A percentile compares a stretch with the other conserved stretches of the same genome.
Evolutionary conservation across 202 grass and related monocot genomes (phyloP).

Genomic region (Setaria italica): DNA sequence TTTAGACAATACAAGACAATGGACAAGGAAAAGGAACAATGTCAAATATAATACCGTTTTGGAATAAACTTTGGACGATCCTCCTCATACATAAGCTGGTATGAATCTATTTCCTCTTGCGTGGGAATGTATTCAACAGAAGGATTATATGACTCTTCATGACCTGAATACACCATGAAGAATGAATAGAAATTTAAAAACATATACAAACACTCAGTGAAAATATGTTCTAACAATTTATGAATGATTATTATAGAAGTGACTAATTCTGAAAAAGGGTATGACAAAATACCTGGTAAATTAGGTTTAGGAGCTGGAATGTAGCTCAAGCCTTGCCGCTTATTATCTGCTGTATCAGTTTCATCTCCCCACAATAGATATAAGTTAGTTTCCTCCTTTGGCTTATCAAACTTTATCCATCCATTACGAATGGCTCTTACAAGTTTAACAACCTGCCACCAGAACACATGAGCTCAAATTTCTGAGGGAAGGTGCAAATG

Average conservation of each 20-base stretch:
- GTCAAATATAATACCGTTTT: slow-evolving; percentile 53
- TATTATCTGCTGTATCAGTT: slow-evolving; percentile 72
- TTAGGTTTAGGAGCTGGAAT: slow-evolving; percentile 93
- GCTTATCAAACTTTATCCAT: slow-evolving; percentile 92
- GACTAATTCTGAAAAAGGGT: neutral
- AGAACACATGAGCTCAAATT: slow-evolving; percentile 22
- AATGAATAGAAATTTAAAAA: slow-evolving; percentile 23
- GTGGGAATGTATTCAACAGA: slow-evolving; percentile 96
- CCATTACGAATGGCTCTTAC: slow-evolving; percentile 95
- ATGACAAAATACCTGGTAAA: slow-evolving; percentile 66
- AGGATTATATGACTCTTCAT: slow-evolving; percentile 99
- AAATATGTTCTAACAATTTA: slow-evolving; percentile 6
- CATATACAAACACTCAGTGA: neutral
- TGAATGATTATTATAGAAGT: slow-evolving; percentile 28
- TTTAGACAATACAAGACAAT: slow-evolving; percentile 29
- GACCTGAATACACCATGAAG: slow-evolving; percentile 64
- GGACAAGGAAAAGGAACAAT: slow-evolving; percentile 23
- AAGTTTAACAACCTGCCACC: slow-evolving; percentile 85
- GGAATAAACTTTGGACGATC: slow-evolving; percentile 97
- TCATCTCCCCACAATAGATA: slow-evolving; percentile 97
- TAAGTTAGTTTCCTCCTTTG: slow-evolving; percentile 66
- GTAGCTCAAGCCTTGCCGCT: slow-evolving; percentile 84
- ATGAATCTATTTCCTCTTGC: slow-evolving; percentile 92
- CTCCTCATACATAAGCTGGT: slow-evolving; percentile 95
- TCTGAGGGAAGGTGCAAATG: neutral